Base-by-base conservation (phyloP, 352 stramenopile genomes). In the Phytophthora foliorum region DNA sequence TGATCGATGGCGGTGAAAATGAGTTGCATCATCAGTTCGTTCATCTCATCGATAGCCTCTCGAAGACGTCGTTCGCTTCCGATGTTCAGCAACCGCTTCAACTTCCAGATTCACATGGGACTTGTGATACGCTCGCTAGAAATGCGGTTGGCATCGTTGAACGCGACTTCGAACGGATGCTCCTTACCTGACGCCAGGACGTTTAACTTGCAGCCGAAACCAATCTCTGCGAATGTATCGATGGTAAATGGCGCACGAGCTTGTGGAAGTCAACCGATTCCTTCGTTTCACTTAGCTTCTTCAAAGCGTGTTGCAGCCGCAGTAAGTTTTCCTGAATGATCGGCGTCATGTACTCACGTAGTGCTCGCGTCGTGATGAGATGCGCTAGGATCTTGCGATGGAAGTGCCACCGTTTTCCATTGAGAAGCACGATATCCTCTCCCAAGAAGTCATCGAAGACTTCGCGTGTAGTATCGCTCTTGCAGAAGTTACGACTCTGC, bases 401-500 rank as follows among this genome's bases (percentile, higher is more conserved):
- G 48, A 66, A 74, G 25, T 61, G 58, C 70, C 74, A 82, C 19
- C 39, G 56, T 51, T 70, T 54, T 27, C 58, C 67, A 52, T 80
- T 57, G 41, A 72, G 55, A 19, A 75, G 56, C 48, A 76, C 59
- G 21, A 82, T 67, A 22, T 62, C 63, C 11, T 74, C 36, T 3
- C 74, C 71, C 36, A 79, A 32, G 17, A 82, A 41, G 56, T 82
- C 74, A 21, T 57, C 44, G 2, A 77, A 39, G 4, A 66, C 27
- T 16, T 80, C 44, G 16, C 29, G 49, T 29, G 72, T 34, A 14
- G 60, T 60, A 2, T 57, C 34, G n/a, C 76, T 67, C 55, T 84
- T 84, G 55, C 46, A 58, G 34, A 84, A 81, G 34, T 51, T 63
- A 14, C 76, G 56, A 38, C 76, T 80, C 29, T 82, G 74, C 14